Conservation (phyloP, 805 yeast genomes). For the Yarrowia sp. region DNA sequence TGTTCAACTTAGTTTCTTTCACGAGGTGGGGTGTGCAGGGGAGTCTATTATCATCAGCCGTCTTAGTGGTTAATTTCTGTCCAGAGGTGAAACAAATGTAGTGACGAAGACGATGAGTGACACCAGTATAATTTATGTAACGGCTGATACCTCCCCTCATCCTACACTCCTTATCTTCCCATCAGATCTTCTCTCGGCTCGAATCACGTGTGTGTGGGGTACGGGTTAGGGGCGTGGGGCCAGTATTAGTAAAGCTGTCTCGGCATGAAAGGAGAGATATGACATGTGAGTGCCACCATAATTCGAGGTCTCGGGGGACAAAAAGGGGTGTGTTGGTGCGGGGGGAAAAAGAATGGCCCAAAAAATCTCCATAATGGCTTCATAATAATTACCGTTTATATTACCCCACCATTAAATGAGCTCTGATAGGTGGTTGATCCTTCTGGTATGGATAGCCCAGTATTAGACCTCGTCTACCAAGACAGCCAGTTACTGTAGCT, state of each 20-base stretch:
- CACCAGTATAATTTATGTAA: background rate
- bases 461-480: too few relatives aligned
- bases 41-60: background rate
- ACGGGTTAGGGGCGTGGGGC: background rate
- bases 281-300: too few relatives aligned
- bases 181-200: background rate
- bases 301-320: too few relatives aligned
- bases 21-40: constrained; percentile 23
- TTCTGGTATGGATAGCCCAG: too few relatives aligned
- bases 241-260: background rate
- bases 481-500: too few relatives aligned
- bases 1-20: constrained; percentile 16
- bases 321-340: too few relatives aligned
- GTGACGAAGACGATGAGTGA: background rate
- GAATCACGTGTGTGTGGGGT: constrained; percentile 9
- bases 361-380: too few relatives aligned
- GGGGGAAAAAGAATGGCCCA: too few relatives aligned
- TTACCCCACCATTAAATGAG: background rate
- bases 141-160: background rate
- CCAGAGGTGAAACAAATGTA: background rate
- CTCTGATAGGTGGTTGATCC: background rate
- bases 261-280: background rate
- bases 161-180: background rate
- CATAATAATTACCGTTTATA: too few relatives aligned
- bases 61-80: background rate